Base-by-base conservation (phyloP, 2,329 filamentous ascomycete genomes). In the Colletotrichum sp. region DNA sequence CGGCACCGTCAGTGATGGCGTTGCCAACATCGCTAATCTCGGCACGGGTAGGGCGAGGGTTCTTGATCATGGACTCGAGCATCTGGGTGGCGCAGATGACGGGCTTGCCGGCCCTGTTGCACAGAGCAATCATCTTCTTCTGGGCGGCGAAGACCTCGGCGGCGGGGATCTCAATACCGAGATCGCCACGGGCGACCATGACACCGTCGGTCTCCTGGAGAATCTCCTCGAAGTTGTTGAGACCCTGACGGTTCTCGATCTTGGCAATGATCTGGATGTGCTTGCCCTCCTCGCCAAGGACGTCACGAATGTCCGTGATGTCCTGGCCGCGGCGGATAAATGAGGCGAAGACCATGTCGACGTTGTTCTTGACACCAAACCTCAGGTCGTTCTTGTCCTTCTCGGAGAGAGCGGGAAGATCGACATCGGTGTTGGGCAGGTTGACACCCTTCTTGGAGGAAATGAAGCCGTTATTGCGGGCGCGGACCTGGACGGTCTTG, bases 101-200 rank as follows among this genome's bases (percentile, higher is more conserved):
- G 80, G 97, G 97, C 92, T 99, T 99, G 88, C 97, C 97, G 81
- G 96, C 96, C 84, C 98, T 93, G 91, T 99, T 99, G 93, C 97
- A 99, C 93, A 99, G 99, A 88, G 97, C 96, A 87, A 99, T 99
- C 92, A 99, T 96, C 95, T 99, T 99, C 94, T 99, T 99, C 91
- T 99, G 97, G 73, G 97, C 97, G 81, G 98, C 95, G 88, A 99
- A 99, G 80, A 99, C 97, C 91, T 99, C 97, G 79, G 96, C 95
- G 77, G 97, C 96, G 66, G 97, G 96, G 82, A 99, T 99, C 89
- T 99, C 97, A 82, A 99, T 99, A 90, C 97, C 97, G 79, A 98
- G 90, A 85, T 99, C 97, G 89, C 97, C 97, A 92, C 97, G 96
- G 83, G 97, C 97, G 81, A 99, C 97, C 97, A 99, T 99, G 90